Evolutionary conservation across 148 eudicot genomes (phyloP), one percentile per base, ranked within the genome.

Genomic region (Nyssa sinensis): DNA sequence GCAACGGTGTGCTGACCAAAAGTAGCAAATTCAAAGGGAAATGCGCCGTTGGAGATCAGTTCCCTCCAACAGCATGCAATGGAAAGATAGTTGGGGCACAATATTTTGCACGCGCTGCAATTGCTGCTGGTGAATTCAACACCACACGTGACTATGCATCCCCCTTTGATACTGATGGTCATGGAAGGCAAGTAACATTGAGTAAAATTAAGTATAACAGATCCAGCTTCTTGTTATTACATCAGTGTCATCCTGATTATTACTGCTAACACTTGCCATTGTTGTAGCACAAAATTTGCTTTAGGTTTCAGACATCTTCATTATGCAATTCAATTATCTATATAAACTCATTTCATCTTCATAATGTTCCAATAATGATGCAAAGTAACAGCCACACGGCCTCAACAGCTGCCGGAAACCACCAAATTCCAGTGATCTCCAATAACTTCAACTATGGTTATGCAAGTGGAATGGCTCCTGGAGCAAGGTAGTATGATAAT

Each of bases 391-490:
- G 93, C 76, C 93, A 87, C 79, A 89, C 89, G 66, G 93, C 93
- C 27, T 85, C 93, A 62, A 85, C 75, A 51, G 93, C 89, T 66
- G 93, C 93, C 31, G 93, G 89, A 30, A 87, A 87, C 78, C 78
- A 82, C 78, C 84, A 64, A 25, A 34, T 84, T 41, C 82, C 89
- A 0, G 93, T 87, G n/a, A 79, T 77, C 28, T 84, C 77, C 34
- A 84, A 87, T 74, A 84, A 81, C 63, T 89, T 81, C 82, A 84
- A 82, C 72, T 89, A 87, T 77, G 93, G 91, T n/a, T 76, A 82
- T 75, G 89, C 93, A 5, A 89, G 93, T 73, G 93, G 93, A 33
- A 89, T 89, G 91, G 93, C 93, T 72, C 89, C 93, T 10, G 91
- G 89, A 68, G 93, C 93, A 69, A 76, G 86, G 93, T 87, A 82